Conservation (phyloP, 2,329 filamentous ascomycete species). For the Aspergillus piperis region DNA sequence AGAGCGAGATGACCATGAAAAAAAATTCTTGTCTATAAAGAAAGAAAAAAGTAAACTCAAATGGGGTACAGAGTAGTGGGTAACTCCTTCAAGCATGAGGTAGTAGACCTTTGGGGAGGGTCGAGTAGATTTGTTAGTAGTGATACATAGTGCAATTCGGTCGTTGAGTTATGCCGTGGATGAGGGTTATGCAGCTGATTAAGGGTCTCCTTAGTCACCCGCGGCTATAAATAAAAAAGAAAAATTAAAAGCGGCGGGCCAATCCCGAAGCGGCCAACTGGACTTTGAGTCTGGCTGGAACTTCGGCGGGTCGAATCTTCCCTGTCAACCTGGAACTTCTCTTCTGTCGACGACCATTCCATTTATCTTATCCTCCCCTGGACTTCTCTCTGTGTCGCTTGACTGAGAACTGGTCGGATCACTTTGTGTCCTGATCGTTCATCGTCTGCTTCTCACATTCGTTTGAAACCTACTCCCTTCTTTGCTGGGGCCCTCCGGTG, state of each 20-base stretch:
- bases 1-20: background rate
- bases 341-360: constrained; percentile 4
- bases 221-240: background rate
- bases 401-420: background rate
- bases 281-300: constrained; percentile 6
- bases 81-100: no score
- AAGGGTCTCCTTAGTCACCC: constrained; percentile 2
- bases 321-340: constrained; percentile 6
- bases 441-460: constrained; percentile 3
- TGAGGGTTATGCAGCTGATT: background rate
- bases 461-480: background rate
- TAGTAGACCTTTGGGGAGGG: no score
- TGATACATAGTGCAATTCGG: background rate
- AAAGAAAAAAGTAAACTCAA: background rate
- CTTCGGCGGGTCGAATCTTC: constrained; percentile 8
- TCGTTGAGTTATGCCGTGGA: background rate
- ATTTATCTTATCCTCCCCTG: background rate
- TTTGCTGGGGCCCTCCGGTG: background rate
- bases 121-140: no score
- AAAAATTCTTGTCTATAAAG: background rate
- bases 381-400: background rate
- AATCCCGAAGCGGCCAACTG: constrained; percentile 12
- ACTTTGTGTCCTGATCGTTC: background rate
- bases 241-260: constrained; percentile 15
- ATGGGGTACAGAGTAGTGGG: no score